A percentile compares a stretch with the other conserved stretches of the same genome.
These are phyloP conservation scores for Penicillium daleae DNA, from an alignment of 495 filamentous ascomycete species.

Conservation along the genomic window DNA sequence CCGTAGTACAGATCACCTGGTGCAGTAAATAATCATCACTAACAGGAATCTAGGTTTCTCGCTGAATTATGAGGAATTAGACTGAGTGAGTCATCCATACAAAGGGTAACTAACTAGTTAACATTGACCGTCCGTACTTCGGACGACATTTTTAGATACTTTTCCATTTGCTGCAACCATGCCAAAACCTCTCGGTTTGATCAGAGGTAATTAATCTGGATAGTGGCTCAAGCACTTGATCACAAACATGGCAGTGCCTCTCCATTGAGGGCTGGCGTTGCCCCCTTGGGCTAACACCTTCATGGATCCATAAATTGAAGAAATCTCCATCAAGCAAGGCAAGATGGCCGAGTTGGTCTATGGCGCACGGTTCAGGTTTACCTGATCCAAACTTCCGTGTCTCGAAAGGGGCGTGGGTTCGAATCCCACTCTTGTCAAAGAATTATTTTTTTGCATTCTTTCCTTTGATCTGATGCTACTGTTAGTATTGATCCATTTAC, in stretches of 20 bases:
- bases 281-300: no score
- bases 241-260: not conserved
- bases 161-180: not conserved
- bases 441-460: constrained; percentile 17
- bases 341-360: constrained; percentile 47
- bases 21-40: no score
- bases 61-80: not conserved
- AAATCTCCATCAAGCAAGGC: constrained; percentile 13
- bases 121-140: not conserved
- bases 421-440: constrained; percentile 44
- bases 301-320: not conserved
- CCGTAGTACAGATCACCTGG: not conserved
- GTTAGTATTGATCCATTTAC: no score
- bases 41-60: no score
- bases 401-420: constrained; percentile 41
- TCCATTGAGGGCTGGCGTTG: no score
- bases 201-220: not conserved
- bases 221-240: not conserved
- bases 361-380: constrained; percentile 42
- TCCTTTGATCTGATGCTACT: not conserved
- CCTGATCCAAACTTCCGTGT: constrained; percentile 35
- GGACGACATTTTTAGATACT: not conserved
- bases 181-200: not conserved
- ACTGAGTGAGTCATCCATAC: not conserved
- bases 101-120: no score